Percentiles rank a stretch among this genome's conserved stretches.
These are phyloP conservation scores for Solanum pimpinellifolium DNA, from an alignment of 257 asterid genomes.

Conservation along the genomic window DNA sequence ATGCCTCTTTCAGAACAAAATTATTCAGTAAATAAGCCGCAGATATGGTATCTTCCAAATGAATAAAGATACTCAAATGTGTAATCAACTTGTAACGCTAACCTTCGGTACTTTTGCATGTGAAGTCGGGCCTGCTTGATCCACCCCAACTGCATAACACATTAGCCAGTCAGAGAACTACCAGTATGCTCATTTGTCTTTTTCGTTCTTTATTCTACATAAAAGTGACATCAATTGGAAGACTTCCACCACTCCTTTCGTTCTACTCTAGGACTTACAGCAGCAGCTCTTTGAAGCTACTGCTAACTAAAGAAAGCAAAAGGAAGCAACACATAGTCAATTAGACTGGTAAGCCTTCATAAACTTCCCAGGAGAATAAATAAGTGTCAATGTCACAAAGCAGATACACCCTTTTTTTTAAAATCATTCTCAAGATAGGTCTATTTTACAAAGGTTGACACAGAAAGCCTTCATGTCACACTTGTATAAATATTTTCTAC, in stretches of 20 bases:
- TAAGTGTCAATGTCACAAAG: not conserved
- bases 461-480: not conserved
- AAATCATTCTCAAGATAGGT: not conserved
- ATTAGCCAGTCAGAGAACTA: not conserved
- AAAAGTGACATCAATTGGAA: not conserved
- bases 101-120: slow-evolving; percentile 98
- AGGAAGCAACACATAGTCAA: not conserved
- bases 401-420: not conserved
- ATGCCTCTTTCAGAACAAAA: not conserved
- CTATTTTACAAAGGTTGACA: not conserved
- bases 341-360: not conserved
- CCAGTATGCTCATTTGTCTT: not conserved
- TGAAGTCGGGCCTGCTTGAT: slow-evolving; percentile 95
- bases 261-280: not conserved
- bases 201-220: not conserved
- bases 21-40: not conserved
- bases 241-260: not conserved
- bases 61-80: not conserved
- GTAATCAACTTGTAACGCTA: slow-evolving; percentile 1
- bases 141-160: slow-evolving; percentile 89
- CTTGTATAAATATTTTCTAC: not conserved
- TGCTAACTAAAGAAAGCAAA: not conserved
- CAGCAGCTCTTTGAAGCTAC: not conserved
- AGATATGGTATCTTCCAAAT: not conserved
- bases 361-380: not conserved